Percentiles rank a stretch among this genome's conserved stretches.
phyloP scores from a whole-genome alignment of 805 yeast species.

The Sporopachydermia quercuum region DNA sequence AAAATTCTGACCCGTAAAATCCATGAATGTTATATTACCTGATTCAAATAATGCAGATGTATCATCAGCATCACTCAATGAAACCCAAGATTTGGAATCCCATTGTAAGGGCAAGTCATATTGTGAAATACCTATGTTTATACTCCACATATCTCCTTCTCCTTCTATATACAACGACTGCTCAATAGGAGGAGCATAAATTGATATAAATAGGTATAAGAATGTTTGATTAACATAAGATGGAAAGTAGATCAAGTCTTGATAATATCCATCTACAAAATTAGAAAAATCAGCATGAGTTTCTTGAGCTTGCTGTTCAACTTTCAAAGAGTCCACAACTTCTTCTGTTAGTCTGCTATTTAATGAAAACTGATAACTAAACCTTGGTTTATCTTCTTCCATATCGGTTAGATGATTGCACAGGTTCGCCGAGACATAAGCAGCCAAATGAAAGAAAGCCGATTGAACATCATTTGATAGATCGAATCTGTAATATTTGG shows the following conservation, averaged over 20 bases:
- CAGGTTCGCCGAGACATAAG: not conserved
- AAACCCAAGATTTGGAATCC: slow-evolving; percentile 42
- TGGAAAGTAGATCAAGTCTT: not conserved
- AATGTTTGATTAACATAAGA: not conserved
- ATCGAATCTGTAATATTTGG: not conserved
- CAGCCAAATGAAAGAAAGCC: not conserved
- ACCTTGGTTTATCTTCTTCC: not conserved
- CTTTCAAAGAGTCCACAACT: not conserved
- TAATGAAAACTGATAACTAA: not conserved
- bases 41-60: slow-evolving; percentile 41
- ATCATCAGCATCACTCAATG: slow-evolving; percentile 56
- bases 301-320: not conserved
- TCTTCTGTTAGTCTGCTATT: not conserved
- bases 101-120: slow-evolving; percentile 52
- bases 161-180: not conserved
- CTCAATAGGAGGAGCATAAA: not conserved
- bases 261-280: not conserved
- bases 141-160: slow-evolving; percentile 31
- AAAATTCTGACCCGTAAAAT: not conserved
- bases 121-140: slow-evolving; percentile 52
- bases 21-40: not conserved
- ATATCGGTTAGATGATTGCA: not conserved
- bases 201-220: not conserved
- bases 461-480: not conserved
- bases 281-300: no score